Percentiles rank a stretch among this genome's conserved stretches.
These are phyloP conservation scores for Colletotrichum paranaense DNA, from an alignment of 2,329 filamentous ascomycete genomes.

Conservation along the genomic window DNA sequence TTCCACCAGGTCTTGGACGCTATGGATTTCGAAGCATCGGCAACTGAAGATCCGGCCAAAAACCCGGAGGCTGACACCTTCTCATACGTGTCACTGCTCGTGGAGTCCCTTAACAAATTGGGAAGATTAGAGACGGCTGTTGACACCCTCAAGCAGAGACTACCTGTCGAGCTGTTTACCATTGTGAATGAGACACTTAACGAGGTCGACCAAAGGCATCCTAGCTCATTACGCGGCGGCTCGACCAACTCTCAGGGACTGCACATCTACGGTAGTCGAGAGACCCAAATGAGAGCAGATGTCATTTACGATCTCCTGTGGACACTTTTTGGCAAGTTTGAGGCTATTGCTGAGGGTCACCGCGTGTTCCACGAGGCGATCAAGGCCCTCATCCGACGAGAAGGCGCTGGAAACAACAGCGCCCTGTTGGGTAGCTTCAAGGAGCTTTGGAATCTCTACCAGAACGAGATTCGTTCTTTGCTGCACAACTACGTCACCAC, in stretches of 20 bases:
- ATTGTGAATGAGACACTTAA: conserved; percentile 96
- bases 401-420: conserved; percentile 73
- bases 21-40: conserved; percentile 68
- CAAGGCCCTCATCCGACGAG: conserved; percentile 84
- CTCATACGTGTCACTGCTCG: conserved; percentile 86
- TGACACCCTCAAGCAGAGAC: conserved; percentile 89
- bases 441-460: conserved; percentile 96
- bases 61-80: conserved; percentile 98
- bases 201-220: conserved; percentile 92
- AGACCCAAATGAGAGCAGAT: conserved; percentile 82
- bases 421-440: conserved; percentile 89
- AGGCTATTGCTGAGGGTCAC: conserved; percentile 95
- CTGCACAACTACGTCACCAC: conserved; percentile 97
- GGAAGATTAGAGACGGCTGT: conserved; percentile 87
- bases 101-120: conserved; percentile 91
- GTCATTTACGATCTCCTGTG: conserved; percentile 92
- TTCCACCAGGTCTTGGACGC: conserved; percentile 71
- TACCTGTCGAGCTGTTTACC: conserved; percentile 92
- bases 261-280: conserved; percentile 73
- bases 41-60: conserved; percentile 88
- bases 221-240: conserved; percentile 77
- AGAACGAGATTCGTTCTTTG: conserved; percentile 95
- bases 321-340: conserved; percentile 95
- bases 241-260: conserved; percentile 65
- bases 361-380: conserved; percentile 94